These are phyloP conservation scores for Coemansia sp. DNA, from an alignment of 192 early-diverging fungal genomes.

Conservation along the genomic window DNA sequence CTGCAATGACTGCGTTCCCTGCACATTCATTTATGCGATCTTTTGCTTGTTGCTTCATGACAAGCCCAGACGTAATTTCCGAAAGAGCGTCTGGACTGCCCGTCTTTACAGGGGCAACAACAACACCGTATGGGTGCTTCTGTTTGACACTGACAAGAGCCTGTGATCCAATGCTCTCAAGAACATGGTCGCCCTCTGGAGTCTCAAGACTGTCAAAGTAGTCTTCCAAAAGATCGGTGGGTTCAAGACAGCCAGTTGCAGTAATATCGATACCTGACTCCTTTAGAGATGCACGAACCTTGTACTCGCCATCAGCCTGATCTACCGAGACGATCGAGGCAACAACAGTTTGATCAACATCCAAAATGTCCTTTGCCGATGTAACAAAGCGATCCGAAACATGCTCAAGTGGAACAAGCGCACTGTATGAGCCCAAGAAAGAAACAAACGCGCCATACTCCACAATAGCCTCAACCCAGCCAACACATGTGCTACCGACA, in stretches of 20 bases:
- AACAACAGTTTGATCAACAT: conserved; percentile 70
- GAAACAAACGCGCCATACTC: conserved; percentile 67
- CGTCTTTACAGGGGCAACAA: conserved; percentile 46
- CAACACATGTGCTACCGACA: conserved; percentile 62
- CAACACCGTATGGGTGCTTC: conserved; percentile 59
- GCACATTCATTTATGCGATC: conserved; percentile 43
- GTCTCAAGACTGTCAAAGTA: conserved; percentile 56
- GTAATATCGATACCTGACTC: conserved; percentile 54
- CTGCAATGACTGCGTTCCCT: conserved; percentile 56
- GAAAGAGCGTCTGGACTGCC: conserved; percentile 5
- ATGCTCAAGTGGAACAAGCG: conserved; percentile 58
- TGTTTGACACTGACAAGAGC: conserved; percentile 48
- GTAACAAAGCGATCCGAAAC: conserved; percentile 68
- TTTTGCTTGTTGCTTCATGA: conserved; percentile 62
- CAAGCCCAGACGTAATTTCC: conserved; percentile 56
- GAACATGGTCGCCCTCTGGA: conserved; percentile 38
- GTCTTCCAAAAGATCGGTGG: conserved; percentile 58
- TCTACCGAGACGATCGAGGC: conserved; percentile 62
- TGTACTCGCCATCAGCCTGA: conserved; percentile 32
- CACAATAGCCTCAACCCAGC: conserved; percentile 64
- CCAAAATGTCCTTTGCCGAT: conserved; percentile 56
- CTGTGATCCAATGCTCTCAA: conserved; percentile 56
- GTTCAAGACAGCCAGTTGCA: conserved; percentile 42
- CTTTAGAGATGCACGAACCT: conserved; percentile 68
- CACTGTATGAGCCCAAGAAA: conserved; percentile 60